These are phyloP conservation scores for Neopestalotiopsis rosae DNA, from an alignment of 2,329 filamentous ascomycete genomes.

Conservation along the genomic window DNA sequence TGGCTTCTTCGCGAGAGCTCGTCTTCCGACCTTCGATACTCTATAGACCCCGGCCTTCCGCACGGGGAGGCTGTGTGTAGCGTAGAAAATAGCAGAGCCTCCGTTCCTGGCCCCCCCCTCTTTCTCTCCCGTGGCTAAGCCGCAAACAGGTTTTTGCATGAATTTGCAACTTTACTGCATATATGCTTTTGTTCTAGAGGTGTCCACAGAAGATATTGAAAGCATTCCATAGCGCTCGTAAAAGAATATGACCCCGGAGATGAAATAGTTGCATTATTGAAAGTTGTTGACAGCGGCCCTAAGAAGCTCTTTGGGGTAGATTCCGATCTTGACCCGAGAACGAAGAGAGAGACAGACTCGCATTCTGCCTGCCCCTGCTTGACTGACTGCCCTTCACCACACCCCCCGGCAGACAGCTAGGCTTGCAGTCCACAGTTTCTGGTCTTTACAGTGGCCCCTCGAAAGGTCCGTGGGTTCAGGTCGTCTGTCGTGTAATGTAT, in stretches of 20 bases:
- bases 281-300: constrained; percentile 11
- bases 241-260: not conserved
- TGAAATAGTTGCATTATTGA: not conserved
- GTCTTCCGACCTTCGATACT: not conserved
- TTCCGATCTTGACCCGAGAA: not conserved
- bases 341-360: not conserved
- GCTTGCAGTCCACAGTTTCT: not conserved
- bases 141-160: constrained; percentile 9
- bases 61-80: constrained; percentile 9
- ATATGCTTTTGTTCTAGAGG: constrained; percentile 7
- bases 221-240: constrained; percentile 4
- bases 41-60: not conserved
- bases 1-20: not conserved
- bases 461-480: not conserved
- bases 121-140: constrained; percentile 1
- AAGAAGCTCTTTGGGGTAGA: constrained; percentile 1
- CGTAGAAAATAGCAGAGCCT: not conserved
- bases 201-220: not conserved
- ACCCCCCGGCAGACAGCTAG: not conserved
- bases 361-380: not conserved
- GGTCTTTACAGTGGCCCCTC: not conserved
- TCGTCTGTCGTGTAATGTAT: not conserved
- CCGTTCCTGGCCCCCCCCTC: not conserved
- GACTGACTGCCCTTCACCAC: not conserved
- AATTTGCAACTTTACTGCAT: constrained; percentile 9